Conservation (phyloP, 2,329 filamentous ascomycete genomes). For the Colletotrichum chlorophyti region DNA sequence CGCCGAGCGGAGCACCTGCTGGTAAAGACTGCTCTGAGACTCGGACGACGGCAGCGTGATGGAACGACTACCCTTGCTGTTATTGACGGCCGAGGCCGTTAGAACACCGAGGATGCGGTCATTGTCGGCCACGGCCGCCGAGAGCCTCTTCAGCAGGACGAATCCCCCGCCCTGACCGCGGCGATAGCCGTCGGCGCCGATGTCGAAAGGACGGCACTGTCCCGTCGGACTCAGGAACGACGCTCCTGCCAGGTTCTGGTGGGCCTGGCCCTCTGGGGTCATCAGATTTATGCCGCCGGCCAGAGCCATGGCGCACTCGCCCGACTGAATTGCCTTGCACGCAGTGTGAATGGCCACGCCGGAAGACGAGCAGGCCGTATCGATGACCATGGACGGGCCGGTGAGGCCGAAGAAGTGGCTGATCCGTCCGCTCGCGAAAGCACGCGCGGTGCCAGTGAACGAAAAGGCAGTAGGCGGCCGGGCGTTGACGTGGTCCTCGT, state of each 20-base stretch:
- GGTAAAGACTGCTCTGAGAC: slow-evolving; percentile 45
- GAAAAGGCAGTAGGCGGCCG: slow-evolving; percentile 28
- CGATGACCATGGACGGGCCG: slow-evolving; percentile 41
- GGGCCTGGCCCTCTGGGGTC: not conserved
- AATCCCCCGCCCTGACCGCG: slow-evolving; percentile 53
- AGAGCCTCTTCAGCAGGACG: slow-evolving; percentile 54
- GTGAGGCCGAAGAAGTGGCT: slow-evolving; percentile 43
- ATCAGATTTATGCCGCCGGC: slow-evolving; percentile 49
- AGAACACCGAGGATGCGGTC: slow-evolving; percentile 52
- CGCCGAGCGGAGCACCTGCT: slow-evolving; percentile 60
- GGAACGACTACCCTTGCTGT: slow-evolving; percentile 45
- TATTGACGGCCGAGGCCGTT: slow-evolving; percentile 44
- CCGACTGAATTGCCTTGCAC: slow-evolving; percentile 37
- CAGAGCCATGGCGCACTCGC: slow-evolving; percentile 42
- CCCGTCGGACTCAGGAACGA: slow-evolving; percentile 39
- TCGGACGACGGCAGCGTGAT: slow-evolving; percentile 33
- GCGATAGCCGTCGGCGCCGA: slow-evolving; percentile 52
- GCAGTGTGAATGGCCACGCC: slow-evolving; percentile 43
- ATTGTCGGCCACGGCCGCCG: slow-evolving; percentile 51
- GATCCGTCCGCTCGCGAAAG: slow-evolving; percentile 41
- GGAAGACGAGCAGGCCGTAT: slow-evolving; percentile 47
- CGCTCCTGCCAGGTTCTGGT: slow-evolving; percentile 7
- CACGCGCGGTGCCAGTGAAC: slow-evolving; percentile 39
- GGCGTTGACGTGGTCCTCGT: slow-evolving; percentile 29
- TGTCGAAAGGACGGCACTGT: slow-evolving; percentile 41